Evolutionary conservation across 2,329 filamentous ascomycete genomes (phyloP), one percentile per base, ranked within the genome.

Genomic region (Xylariaceae sp.): DNA sequence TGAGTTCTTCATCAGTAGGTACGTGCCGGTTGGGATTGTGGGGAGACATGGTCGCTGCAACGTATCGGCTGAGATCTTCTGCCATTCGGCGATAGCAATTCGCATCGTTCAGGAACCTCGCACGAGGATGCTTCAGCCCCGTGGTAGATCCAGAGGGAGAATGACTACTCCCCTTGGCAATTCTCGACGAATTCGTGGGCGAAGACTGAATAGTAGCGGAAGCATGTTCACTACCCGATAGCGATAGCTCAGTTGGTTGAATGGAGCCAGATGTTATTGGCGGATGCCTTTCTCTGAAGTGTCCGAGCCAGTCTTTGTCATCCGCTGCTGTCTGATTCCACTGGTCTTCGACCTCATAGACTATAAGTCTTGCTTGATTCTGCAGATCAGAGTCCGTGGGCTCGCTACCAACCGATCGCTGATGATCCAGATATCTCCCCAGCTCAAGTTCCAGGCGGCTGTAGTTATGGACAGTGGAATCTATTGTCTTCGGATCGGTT

Each of bases 251-350:
- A 1, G 64, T 58, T 0, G 65, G 61, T 15, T 67, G 64, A 4
- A 66, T 56, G 23, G 68, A 56, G 53, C 71, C 61, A 56, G 67
- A 58, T 59, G 66, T 50, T 57, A 67, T 17, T 41, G 64, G 58
- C 0, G 68, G 59, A 61, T 83, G 78, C 53, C 80, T 76, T 47
- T 74, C 69, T 60, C 77, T 80, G 72, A 87, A 87, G 10, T 76
- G 72, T 2, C 73, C 69, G 1, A 87, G 73, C 80, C 83, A 85
- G 2, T 75, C 70, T 2, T 73, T 63, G 61, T 83, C 82, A 63
- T 87, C 84, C 2, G 83, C 81, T 0, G 79, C 80, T 1, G 84
- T 87, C 66, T 86, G 84, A 63, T 86, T 86, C 83, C 84, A 86
- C 8, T 78, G 79, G 64, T 87, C 83, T 55, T 86, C 82, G 59